Conservation (phyloP, 2,329 filamentous ascomycete genomes). For the Claviceps pusilla region DNA sequence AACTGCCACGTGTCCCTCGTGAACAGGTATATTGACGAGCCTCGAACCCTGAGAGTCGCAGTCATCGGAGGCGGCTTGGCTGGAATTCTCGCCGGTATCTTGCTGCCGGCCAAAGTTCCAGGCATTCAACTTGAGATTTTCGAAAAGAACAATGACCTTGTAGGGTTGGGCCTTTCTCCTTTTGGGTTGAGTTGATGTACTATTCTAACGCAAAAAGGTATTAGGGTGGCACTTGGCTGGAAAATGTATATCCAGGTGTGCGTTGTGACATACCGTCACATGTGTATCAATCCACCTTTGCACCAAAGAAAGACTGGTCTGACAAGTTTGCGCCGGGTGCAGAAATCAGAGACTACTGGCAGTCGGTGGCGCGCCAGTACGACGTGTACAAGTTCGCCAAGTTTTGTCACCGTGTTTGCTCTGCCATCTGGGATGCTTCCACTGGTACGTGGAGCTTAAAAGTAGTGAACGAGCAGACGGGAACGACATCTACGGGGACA, state of each 20-base stretch:
- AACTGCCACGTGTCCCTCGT: constrained; percentile 7
- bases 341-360: constrained; percentile 56
- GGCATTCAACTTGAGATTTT: constrained; percentile 49
- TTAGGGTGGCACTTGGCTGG: constrained; percentile 38
- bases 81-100: constrained; percentile 39
- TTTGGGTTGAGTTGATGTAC: not conserved
- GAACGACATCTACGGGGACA: constrained; percentile 24
- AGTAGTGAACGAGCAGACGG: constrained; percentile 22
- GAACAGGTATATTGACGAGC: constrained; percentile 22
- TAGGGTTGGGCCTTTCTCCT: constrained; percentile 21
- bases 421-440: constrained; percentile 39
- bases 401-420: constrained; percentile 39
- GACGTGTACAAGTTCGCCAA: constrained; percentile 45
- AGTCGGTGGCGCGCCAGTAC: constrained; percentile 45
- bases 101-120: constrained; percentile 55
- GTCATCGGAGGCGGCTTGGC: constrained; percentile 23
- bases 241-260: constrained; percentile 47
- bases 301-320: constrained; percentile 53
- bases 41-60: constrained; percentile 18
- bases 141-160: constrained; percentile 54
- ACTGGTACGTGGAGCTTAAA: constrained; percentile 38
- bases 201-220: not conserved
- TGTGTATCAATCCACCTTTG: constrained; percentile 55
- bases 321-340: constrained; percentile 51
- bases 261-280: constrained; percentile 55